These are phyloP conservation scores for Penicillium sclerotiorum DNA, from an alignment of 2,329 filamentous ascomycete genomes.

Conservation along the genomic window DNA sequence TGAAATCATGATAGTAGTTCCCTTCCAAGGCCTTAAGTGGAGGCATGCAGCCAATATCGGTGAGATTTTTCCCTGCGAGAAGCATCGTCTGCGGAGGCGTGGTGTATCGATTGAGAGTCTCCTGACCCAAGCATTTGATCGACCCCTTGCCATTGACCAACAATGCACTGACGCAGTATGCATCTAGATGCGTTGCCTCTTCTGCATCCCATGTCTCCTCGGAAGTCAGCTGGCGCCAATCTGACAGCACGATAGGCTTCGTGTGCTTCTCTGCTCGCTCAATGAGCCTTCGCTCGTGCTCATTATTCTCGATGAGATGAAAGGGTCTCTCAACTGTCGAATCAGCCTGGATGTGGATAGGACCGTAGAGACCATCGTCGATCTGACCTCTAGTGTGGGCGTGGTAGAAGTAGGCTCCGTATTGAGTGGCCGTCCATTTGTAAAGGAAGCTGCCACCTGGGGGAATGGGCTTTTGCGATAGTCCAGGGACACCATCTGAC, in stretches of 20 bases:
- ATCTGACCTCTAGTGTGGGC: conserved; percentile 59
- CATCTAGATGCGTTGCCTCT: background rate
- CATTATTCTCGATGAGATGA: conserved; percentile 47
- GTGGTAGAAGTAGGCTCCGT: conserved; percentile 40
- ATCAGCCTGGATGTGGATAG: conserved; percentile 37
- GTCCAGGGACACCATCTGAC: conserved; percentile 62
- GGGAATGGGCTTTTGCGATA: conserved; percentile 57
- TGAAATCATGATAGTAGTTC: background rate
- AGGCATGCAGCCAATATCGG: conserved; percentile 1
- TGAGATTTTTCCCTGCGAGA: conserved; percentile 1
- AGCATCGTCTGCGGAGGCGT: conserved; percentile 4
- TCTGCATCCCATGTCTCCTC: conserved; percentile 35
- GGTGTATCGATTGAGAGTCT: conserved; percentile 11
- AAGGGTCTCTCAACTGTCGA: conserved; percentile 40
- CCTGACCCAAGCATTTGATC: conserved; percentile 19
- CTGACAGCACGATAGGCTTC: conserved; percentile 54
- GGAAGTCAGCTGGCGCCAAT: conserved; percentile 61
- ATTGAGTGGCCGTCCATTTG: conserved; percentile 40
- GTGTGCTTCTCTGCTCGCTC: conserved; percentile 52
- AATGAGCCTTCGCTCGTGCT: conserved; percentile 48
- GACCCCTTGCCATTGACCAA: conserved; percentile 24
- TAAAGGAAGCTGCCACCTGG: conserved; percentile 55
- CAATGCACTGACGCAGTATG: conserved; percentile 11
- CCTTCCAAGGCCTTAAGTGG: background rate
- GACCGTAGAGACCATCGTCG: conserved; percentile 62